Percentiles rank a stretch among this genome's conserved stretches.
Conservation (phyloP, 805 yeast species). For the Candida andamanensis region DNA sequence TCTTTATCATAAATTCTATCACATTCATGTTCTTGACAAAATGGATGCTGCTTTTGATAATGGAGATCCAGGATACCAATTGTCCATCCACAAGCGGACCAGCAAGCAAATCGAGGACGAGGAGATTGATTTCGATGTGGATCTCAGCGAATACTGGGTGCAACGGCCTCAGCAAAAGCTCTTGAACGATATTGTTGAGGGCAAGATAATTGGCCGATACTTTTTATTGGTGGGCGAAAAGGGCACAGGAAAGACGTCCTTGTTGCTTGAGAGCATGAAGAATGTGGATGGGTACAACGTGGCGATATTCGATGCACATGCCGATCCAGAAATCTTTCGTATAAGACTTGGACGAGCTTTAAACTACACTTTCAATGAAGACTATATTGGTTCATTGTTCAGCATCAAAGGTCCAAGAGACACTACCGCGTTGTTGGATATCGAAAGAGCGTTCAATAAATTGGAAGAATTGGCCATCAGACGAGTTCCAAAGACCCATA, state of each 20-base stretch:
- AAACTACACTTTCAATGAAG: constrained; percentile 70
- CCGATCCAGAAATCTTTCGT: constrained; percentile 79
- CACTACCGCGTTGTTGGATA: constrained; percentile 74
- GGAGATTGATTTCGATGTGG: constrained; percentile 18
- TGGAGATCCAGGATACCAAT: constrained; percentile 61
- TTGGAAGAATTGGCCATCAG: constrained; percentile 66
- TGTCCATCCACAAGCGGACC: constrained; percentile 48
- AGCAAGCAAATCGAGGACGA: constrained; percentile 22
- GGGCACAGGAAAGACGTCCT: constrained; percentile 81
- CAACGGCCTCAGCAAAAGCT: constrained; percentile 62
- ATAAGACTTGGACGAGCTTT: constrained; percentile 72
- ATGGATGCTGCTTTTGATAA: constrained; percentile 62
- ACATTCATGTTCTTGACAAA: constrained; percentile 53
- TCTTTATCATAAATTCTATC: constrained; percentile 61
- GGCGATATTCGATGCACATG: constrained; percentile 73
- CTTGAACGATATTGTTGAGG: constrained; percentile 61
- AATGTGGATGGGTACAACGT: constrained; percentile 60
- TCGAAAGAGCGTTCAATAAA: constrained; percentile 75
- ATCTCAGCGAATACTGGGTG: constrained; percentile 47
- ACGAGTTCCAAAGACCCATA: constrained; percentile 32
- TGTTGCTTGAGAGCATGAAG: constrained; percentile 66
- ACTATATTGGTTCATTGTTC: constrained; percentile 76
- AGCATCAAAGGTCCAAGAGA: constrained; percentile 82
- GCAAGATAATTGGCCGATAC: constrained; percentile 63
- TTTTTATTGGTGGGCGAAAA: constrained; percentile 75